These are phyloP conservation scores for Nepenthes alata DNA, from an alignment of 179 eudicot species.

Conservation along the genomic window DNA sequence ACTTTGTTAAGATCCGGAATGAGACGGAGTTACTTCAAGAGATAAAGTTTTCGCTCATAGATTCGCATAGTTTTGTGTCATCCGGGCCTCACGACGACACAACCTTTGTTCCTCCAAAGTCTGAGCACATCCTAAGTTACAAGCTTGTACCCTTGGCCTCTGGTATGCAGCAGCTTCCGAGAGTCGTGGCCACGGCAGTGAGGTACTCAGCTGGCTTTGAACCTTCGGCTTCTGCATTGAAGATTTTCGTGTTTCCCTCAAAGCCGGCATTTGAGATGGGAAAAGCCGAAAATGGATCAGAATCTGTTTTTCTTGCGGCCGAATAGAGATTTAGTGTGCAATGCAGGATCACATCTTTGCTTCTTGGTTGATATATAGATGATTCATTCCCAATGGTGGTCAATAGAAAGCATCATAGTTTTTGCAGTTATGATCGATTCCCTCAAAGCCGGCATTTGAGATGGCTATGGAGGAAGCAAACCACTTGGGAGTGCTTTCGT, in stretches of 20 bases:
- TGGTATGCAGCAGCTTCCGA: slow-evolving; percentile 74
- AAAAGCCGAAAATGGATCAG: slow-evolving; percentile 10
- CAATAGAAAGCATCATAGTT: no score
- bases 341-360: no score
- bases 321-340: slow-evolving; percentile 11
- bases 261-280: slow-evolving; percentile 45
- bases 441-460: no score
- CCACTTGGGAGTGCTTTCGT: no score
- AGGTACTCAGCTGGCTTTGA: slow-evolving; percentile 73
- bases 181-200: slow-evolving; percentile 42
- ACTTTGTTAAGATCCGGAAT: slow-evolving; percentile 50
- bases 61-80: slow-evolving; percentile 74
- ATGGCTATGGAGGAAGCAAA: no score
- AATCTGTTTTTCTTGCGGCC: slow-evolving; percentile 24
- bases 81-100: slow-evolving; percentile 73
- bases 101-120: slow-evolving; percentile 54
- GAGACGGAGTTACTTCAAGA: slow-evolving; percentile 77
- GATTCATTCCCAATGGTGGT: no score
- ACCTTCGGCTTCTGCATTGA: slow-evolving; percentile 55
- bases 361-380: no score
- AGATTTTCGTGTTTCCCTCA: slow-evolving; percentile 74
- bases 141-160: slow-evolving; percentile 72
- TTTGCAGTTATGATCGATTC: no score
- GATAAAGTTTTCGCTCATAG: slow-evolving; percentile 63
- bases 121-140: slow-evolving; percentile 55